Percentiles rank a stretch among this genome's conserved stretches.
Evolutionary conservation across 345 rosid species (phyloP).

Genomic region (Aquilaria yunnanensis): DNA sequence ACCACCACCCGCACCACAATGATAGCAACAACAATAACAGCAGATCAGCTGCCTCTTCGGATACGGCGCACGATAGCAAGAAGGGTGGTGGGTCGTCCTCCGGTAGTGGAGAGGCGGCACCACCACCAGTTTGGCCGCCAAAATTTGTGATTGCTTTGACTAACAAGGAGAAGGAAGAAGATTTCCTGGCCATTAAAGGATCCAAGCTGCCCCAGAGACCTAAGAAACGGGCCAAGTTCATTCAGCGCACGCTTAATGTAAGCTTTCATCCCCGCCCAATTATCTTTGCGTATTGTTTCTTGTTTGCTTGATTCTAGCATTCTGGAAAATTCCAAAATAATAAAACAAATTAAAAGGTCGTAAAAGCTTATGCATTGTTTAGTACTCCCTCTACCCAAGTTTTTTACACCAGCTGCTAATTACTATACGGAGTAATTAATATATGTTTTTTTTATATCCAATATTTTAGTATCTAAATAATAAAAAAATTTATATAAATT

Average conservation of each 20-base stretch:
- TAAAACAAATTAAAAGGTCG: too few relatives aligned
- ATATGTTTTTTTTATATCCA: too few relatives aligned
- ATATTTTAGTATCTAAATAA: too few relatives aligned
- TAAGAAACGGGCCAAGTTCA: constrained; percentile 61
- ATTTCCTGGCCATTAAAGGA: constrained; percentile 64
- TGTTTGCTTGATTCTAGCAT: too few relatives aligned
- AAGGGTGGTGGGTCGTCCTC: constrained; percentile 58
- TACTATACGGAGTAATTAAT: too few relatives aligned
- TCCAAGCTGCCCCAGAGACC: constrained; percentile 77
- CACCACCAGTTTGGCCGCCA: constrained; percentile 56
- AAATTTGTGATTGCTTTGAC: constrained; percentile 68
- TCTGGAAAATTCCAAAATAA: too few relatives aligned
- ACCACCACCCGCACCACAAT: constrained; percentile 5
- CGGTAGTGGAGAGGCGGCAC: constrained; percentile 51
- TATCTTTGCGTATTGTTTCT: too few relatives aligned
- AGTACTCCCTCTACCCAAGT: too few relatives aligned
- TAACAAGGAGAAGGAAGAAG: constrained; percentile 80
- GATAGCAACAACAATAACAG: constrained; percentile 20
- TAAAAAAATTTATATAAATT: too few relatives aligned
- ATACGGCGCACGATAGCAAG: constrained; percentile 56
- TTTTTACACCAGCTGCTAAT: too few relatives aligned
- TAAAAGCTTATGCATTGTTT: too few relatives aligned
- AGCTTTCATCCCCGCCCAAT: constrained; percentile 10
- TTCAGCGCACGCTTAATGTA: constrained; percentile 74
- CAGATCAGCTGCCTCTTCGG: constrained; percentile 46